A percentile compares a stretch with the other conserved stretches of the same genome.
These are phyloP conservation scores for Arachnopeziza araneosa DNA, from an alignment of 2,329 filamentous ascomycete genomes.

Conservation along the genomic window DNA sequence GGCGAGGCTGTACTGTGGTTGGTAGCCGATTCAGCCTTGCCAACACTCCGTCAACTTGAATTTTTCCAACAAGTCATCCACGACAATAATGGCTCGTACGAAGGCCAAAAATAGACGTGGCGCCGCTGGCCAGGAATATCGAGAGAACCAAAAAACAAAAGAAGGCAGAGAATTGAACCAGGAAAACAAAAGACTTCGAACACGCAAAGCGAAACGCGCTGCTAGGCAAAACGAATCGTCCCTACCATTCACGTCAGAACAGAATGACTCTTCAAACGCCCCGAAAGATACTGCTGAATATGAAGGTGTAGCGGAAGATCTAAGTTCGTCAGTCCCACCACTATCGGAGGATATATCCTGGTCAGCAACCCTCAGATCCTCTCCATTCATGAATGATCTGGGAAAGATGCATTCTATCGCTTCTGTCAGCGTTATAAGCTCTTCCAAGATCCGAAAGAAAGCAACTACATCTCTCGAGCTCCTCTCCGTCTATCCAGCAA, in stretches of 20 bases:
- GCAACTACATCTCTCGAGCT: constrained; percentile 26
- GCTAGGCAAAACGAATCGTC: background rate
- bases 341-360: background rate
- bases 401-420: constrained; percentile 39
- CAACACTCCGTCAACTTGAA: background rate
- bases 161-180: constrained; percentile 1
- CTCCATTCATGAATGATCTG: constrained; percentile 31
- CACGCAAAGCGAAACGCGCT: background rate
- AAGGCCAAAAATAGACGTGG: constrained; percentile 8
- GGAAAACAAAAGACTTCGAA: constrained; percentile 5
- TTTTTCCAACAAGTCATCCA: background rate
- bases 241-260: background rate
- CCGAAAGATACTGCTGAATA: background rate
- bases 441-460: constrained; percentile 46
- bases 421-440: constrained; percentile 51
- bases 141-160: constrained; percentile 5
- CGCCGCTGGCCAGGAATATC: background rate
- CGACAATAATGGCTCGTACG: constrained; percentile 12
- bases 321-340: background rate
- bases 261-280: background rate
- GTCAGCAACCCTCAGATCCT: constrained; percentile 15
- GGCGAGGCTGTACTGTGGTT: background rate
- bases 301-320: background rate
- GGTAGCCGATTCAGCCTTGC: background rate
- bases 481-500: constrained; percentile 19